A percentile compares a stretch with the other conserved stretches of the same genome.
Evolutionary conservation across 495 filamentous ascomycete species (phyloP).

Genomic region (Talaromyces nanjingensis): DNA sequence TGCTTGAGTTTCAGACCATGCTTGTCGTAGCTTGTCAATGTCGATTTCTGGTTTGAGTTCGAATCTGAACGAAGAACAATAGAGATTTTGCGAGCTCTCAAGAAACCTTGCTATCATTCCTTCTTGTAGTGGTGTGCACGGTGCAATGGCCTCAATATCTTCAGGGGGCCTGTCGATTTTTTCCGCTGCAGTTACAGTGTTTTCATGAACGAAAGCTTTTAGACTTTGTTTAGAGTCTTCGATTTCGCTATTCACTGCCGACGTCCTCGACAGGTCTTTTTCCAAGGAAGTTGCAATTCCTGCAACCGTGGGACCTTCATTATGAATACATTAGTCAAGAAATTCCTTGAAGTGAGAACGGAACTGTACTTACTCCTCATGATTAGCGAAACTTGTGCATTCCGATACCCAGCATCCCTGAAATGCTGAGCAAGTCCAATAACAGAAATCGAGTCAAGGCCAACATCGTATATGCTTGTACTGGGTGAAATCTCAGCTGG

Average conservation of each 20-base stretch:
- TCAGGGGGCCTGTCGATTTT: slow-evolving; percentile 32
- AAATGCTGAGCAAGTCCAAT: slow-evolving; percentile 54
- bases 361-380: slow-evolving; percentile 47
- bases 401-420: slow-evolving; percentile 43
- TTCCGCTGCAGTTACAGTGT: slow-evolving; percentile 39
- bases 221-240: slow-evolving; percentile 47
- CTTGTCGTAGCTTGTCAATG: slow-evolving; percentile 30
- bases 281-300: slow-evolving; percentile 39
- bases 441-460: slow-evolving; percentile 75
- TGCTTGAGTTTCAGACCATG: slow-evolving; percentile 43
- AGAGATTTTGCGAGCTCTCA: slow-evolving; percentile 44
- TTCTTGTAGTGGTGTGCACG: slow-evolving; percentile 73
- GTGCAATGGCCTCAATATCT: slow-evolving; percentile 62
- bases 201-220: slow-evolving; percentile 48
- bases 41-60: slow-evolving; percentile 36
- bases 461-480: slow-evolving; percentile 72
- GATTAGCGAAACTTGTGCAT: slow-evolving; percentile 55
- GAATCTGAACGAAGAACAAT: slow-evolving; percentile 66
- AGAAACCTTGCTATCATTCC: slow-evolving; percentile 70
- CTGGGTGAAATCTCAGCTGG: slow-evolving; percentile 36
- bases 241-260: slow-evolving; percentile 20
- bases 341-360: neutral
- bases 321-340: slow-evolving; percentile 10
- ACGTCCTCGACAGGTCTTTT: slow-evolving; percentile 7
- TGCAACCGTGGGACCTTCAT: slow-evolving; percentile 43